Evolutionary conservation across 139 green algal species (phyloP), one percentile per base, ranked within the genome.

Genomic region (Tetradesmus lagerheimii): DNA sequence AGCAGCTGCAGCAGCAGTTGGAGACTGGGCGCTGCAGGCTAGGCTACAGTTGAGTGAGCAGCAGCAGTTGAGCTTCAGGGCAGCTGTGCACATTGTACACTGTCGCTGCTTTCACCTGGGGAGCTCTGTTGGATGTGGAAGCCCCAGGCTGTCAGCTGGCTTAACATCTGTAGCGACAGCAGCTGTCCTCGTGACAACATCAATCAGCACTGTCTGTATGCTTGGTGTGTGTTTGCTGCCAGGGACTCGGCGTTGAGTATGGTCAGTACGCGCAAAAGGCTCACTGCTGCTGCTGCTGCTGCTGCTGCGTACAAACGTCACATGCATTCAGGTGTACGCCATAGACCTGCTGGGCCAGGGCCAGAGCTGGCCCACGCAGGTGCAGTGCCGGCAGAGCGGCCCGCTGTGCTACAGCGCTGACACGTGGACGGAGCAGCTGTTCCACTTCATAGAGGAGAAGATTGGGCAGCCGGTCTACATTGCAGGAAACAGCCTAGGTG

Each of bases 321-420:
- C n/a, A 11, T 5, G 27, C 29, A 0, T 37, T 16, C 50, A 85
- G 37, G 80, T 91, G 31, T 96, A 89, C 45, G 90, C 94, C 8
- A 38, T 95, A 8, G 94, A 96, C 82, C 67, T 95, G n/a, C 38
- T 94, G 67, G 94, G 94, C 0, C 93, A 95, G 83, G 94, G 94
- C 53, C 34, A 39, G 66, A 91, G 80, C 57, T 93, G 88, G 93
- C 89, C 91, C 12, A 75, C 81, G 31, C 27, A 87, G 79, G 43
- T 38, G 4, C 35, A 35, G 25, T 83, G 74, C 20, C 2, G 4
- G 16, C 71, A 18, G 14, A 81, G 84, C 43, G 91, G 39, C 37
- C 80, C 85, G 43, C 89, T 93, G 43, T 80, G 78, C 64, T 92
- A 90, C 83, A 82, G 35, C n/a, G 84, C 91, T 31, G 93, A 95